These are phyloP conservation scores for Exophiala oligosperma DNA, from an alignment of 2,329 filamentous ascomycete species.

Conservation along the genomic window DNA sequence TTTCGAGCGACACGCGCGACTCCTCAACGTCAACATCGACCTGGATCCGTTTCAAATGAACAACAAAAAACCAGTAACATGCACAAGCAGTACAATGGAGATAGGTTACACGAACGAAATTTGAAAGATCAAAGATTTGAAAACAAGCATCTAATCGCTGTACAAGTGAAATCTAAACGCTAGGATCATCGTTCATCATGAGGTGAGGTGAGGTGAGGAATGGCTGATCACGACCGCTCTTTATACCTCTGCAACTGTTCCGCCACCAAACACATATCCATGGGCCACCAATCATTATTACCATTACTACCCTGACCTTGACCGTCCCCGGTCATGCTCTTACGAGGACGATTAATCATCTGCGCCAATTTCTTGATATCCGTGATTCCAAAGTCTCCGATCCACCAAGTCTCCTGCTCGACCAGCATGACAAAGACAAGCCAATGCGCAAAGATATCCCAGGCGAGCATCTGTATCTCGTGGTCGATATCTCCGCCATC, in stretches of 20 bases:
- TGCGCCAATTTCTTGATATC: slow-evolving; percentile 9
- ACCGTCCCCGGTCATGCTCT: neutral
- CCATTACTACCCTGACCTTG: neutral
- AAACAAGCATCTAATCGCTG: no score
- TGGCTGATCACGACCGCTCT: neutral
- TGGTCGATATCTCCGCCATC: neutral
- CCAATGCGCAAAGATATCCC: slow-evolving; percentile 17
- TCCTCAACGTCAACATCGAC: no score
- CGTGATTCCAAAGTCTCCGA: slow-evolving; percentile 4
- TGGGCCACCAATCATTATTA: slow-evolving; percentile 1
- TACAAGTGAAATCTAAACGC: no score
- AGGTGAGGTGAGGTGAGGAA: neutral
- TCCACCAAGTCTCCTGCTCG: slow-evolving; percentile 8
- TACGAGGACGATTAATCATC: neutral
- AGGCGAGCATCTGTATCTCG: slow-evolving; percentile 13
- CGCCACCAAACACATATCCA: slow-evolving; percentile 6
- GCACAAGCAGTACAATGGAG: no score
- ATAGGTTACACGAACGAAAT: no score
- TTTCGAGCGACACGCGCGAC: no score
- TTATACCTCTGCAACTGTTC: slow-evolving; percentile 4
- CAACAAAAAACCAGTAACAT: no score
- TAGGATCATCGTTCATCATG: no score
- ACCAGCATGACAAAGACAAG: slow-evolving; percentile 13
- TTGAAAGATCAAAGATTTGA: no score
- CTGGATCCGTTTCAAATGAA: no score